Evolutionary conservation across 495 filamentous ascomycete species (phyloP).

Genomic region (Tetracladium setigerum): DNA sequence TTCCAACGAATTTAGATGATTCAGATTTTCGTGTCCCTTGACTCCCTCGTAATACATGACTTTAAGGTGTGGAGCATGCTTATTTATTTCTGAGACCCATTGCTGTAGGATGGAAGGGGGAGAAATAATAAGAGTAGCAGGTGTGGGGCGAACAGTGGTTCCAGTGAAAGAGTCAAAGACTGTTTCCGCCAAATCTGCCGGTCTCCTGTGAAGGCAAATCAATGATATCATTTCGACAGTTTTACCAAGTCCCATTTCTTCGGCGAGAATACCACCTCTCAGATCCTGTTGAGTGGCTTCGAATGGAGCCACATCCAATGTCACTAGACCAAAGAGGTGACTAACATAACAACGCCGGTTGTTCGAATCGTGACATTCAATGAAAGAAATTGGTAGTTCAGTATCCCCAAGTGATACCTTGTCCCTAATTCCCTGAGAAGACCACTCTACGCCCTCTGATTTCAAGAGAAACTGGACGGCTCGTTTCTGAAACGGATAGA

Average conservation of each 20-base stretch:
- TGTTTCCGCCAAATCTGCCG: conserved; percentile 4
- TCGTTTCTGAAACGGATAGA: conserved; percentile 68
- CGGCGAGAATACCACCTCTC: conserved; percentile 68
- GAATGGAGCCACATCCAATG: conserved; percentile 42
- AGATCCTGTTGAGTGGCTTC: conserved; percentile 31
- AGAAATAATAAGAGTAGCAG: conserved; percentile 80
- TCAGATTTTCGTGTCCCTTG: conserved; percentile 19
- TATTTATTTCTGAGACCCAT: conserved; percentile 73
- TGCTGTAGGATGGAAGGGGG: conserved; percentile 76
- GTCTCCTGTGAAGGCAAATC: conserved; percentile 53
- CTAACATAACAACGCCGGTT: conserved; percentile 51
- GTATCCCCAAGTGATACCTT: conserved; percentile 6
- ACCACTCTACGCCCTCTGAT: conserved; percentile 37
- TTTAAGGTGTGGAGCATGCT: conserved; percentile 36
- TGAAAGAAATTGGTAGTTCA: conserved; percentile 21
- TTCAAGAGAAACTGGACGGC: conserved; percentile 62
- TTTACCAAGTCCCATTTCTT: conserved; percentile 97
- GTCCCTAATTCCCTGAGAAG: conserved; percentile 26
- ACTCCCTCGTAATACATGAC: conserved; percentile 34
- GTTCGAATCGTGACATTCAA: conserved; percentile 29
- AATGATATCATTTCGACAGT: conserved; percentile 83
- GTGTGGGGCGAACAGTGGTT: conserved; percentile 33
- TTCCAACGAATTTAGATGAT: conserved; percentile 38
- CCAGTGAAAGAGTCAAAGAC: conserved; percentile 24
- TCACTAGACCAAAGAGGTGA: conserved; percentile 54